These are phyloP conservation scores for Primulina huaijiensis DNA, from an alignment of 257 asterid genomes.

Conservation along the genomic window DNA sequence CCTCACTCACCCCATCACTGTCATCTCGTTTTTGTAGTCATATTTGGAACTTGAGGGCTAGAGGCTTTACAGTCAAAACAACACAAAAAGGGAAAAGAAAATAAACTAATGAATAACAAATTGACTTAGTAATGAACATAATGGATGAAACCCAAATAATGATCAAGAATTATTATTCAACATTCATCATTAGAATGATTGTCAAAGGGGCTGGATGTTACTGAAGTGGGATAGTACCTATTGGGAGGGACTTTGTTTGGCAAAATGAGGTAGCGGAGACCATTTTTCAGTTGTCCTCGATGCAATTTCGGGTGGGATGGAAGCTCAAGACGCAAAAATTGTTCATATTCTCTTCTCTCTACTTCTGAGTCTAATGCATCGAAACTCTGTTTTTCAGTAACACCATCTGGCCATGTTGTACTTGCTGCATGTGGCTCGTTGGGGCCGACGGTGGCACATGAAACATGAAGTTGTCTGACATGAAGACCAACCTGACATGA, in stretches of 20 bases:
- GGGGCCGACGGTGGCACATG: constrained; percentile 85
- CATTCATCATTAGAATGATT: constrained; percentile 13
- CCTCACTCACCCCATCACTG: not conserved
- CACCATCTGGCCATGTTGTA: constrained; percentile 87
- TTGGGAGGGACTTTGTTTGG: constrained; percentile 97
- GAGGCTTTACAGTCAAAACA: constrained; percentile 17
- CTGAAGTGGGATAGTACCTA: constrained; percentile 46
- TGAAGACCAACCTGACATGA: constrained; percentile 30
- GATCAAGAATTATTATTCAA: not conserved
- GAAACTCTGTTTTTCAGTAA: constrained; percentile 62
- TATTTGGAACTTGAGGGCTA: constrained; percentile 1
- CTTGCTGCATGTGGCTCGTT: constrained; percentile 99
- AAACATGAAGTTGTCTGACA: constrained; percentile 46
- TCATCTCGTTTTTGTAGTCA: not conserved
- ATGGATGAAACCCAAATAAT: constrained; percentile 16
- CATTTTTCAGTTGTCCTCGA: constrained; percentile 91
- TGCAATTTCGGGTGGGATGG: constrained; percentile 92
- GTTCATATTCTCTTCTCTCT: constrained; percentile 61
- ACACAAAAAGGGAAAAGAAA: constrained; percentile 6
- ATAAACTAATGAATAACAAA: constrained; percentile 1
- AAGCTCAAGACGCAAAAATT: constrained; percentile 60
- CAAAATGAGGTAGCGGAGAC: constrained; percentile 88
- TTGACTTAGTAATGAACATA: not conserved
- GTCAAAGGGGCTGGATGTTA: constrained; percentile 6
- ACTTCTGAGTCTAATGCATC: constrained; percentile 59